Conservation (phyloP, 1,284 basidiomycete species). For the Naganishia albida region DNA sequence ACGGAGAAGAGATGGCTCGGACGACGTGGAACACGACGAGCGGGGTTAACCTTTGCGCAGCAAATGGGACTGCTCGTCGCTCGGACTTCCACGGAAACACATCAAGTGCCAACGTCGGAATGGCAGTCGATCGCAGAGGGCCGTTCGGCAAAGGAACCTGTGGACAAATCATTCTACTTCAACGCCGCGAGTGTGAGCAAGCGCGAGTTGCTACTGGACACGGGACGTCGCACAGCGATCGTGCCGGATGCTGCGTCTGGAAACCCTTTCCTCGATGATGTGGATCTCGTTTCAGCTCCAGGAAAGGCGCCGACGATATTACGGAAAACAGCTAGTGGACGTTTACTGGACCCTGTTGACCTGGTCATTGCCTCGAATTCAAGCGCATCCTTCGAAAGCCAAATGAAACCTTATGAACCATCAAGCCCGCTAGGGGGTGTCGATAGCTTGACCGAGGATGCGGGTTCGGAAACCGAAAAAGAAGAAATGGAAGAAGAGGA, state of each 20-base stretch:
- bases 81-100: background rate
- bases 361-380: background rate
- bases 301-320: background rate
- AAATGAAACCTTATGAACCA: background rate
- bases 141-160: background rate
- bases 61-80: slow-evolving; percentile 29
- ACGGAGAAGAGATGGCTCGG: slow-evolving; percentile 19
- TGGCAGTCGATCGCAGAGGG: background rate
- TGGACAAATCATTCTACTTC: slow-evolving; percentile 5
- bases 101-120: background rate
- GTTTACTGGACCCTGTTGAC: slow-evolving; percentile 15
- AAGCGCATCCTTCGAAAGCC: background rate
- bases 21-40: slow-evolving; percentile 17
- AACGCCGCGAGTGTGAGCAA: background rate
- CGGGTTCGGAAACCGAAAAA: slow-evolving; percentile 12
- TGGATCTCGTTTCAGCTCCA: background rate
- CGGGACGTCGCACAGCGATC: background rate
- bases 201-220: background rate
- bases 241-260: background rate
- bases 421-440: background rate
- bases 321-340: slow-evolving; percentile 11
- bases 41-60: slow-evolving; percentile 33
- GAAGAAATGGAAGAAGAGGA: slow-evolving; percentile 18
- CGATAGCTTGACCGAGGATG: background rate
- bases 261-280: slow-evolving; percentile 23